These are phyloP conservation scores for Linum usitatissimum DNA, from an alignment of 345 rosid species.

Conservation along the genomic window DNA sequence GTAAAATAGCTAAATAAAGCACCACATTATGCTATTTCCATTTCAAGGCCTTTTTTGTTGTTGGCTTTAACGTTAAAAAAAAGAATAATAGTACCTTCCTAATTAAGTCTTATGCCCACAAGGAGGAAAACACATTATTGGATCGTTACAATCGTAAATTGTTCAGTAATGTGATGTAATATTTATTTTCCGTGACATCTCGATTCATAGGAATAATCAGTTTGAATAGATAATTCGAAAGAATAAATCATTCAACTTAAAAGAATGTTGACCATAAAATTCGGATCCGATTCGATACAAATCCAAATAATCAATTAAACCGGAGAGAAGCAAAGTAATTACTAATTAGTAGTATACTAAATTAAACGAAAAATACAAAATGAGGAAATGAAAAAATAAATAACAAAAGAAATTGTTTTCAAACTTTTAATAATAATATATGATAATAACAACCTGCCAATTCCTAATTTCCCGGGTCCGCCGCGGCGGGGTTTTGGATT, in stretches of 20 bases:
- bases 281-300: not conserved
- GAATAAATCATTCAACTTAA: too few relatives aligned
- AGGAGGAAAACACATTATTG: not conserved
- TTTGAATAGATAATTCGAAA: too few relatives aligned
- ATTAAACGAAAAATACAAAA: not conserved
- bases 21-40: not conserved
- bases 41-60: not conserved
- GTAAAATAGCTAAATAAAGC: not conserved
- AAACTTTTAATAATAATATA: too few relatives aligned
- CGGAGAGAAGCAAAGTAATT: too few relatives aligned
- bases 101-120: not conserved
- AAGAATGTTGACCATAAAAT: too few relatives aligned
- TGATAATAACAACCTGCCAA: not conserved
- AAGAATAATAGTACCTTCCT: not conserved
- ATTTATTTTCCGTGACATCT: too few relatives aligned
- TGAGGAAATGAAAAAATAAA: not conserved
- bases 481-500: not conserved
- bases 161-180: too few relatives aligned
- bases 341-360: too few relatives aligned
- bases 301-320: too few relatives aligned
- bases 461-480: not conserved
- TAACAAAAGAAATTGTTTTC: too few relatives aligned
- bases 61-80: not conserved
- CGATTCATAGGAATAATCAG: too few relatives aligned
- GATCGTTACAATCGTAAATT: too few relatives aligned